phyloP scores from a whole-genome alignment of 768 basidiomycete species.

The Panaeolus cyanescens region DNA sequence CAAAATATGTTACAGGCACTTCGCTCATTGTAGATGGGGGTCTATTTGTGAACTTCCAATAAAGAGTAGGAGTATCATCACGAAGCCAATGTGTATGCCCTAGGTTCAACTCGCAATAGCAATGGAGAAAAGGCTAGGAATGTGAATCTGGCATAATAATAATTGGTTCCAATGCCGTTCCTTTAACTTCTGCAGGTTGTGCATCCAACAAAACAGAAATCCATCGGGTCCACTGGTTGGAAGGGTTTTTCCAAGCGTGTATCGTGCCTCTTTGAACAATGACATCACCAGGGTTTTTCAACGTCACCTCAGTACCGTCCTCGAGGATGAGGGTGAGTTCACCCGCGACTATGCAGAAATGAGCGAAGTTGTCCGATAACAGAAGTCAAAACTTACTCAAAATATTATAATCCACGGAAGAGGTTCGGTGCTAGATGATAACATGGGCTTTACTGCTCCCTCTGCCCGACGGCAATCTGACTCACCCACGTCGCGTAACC shows the following conservation, averaged over 20 bases:
- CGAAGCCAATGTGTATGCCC: neutral
- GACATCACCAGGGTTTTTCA: constrained; percentile 57
- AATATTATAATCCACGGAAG: constrained; percentile 64
- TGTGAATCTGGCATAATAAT: constrained; percentile 11
- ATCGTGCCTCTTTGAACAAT: constrained; percentile 60
- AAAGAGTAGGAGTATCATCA: neutral
- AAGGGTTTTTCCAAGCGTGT: constrained; percentile 66
- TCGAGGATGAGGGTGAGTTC: constrained; percentile 57
- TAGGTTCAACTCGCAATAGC: neutral
- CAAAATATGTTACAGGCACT: constrained; percentile 69
- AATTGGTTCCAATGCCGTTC: constrained; percentile 37
- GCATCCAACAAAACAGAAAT: constrained; percentile 54
- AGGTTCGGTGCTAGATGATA: constrained; percentile 43
- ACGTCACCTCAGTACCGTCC: constrained; percentile 52
- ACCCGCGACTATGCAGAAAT: constrained; percentile 44
- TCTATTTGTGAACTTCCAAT: constrained; percentile 74
- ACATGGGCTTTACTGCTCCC: neutral
- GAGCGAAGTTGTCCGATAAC: neutral
- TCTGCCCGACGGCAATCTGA: neutral
- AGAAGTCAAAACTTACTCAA: constrained; percentile 38
- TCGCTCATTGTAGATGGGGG: constrained; percentile 73
- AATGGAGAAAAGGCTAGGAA: neutral
- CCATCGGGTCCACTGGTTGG: constrained; percentile 52
- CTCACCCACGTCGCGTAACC: constrained; percentile 49
- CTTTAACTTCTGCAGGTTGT: constrained; percentile 50